Percentiles rank a stretch among this genome's conserved stretches.
Conservation (phyloP, 140 eudicot species). For the Erigeron philadelphicus region DNA sequence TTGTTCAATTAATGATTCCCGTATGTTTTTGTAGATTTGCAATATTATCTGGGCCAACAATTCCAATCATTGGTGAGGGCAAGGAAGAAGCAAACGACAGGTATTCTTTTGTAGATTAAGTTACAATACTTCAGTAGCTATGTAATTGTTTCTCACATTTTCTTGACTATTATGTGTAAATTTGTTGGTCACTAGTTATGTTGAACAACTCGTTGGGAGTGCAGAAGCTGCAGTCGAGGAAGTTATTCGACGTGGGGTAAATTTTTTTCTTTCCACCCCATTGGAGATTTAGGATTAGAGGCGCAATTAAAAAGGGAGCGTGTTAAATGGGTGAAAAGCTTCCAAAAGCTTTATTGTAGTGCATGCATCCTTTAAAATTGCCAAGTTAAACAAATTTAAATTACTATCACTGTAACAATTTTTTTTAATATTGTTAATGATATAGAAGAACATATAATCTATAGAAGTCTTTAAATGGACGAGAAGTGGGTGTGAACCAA, state of each 20-base stretch:
- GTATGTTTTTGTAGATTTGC: conserved; percentile 58
- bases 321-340: no score
- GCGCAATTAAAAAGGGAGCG: no score
- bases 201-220: conserved; percentile 93
- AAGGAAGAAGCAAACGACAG: conserved; percentile 93
- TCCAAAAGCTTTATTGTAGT: no score
- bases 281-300: background rate
- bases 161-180: background rate
- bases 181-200: conserved; percentile 48
- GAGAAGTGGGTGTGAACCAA: conserved; percentile 5
- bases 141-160: conserved; percentile 16
- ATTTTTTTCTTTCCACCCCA: background rate
- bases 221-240: conserved; percentile 99
- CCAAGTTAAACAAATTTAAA: no score
- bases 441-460: no score
- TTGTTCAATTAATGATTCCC: background rate
- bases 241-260: conserved; percentile 89
- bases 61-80: conserved; percentile 98
- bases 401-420: no score
- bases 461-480: background rate
- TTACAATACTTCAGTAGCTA: conserved; percentile 9
- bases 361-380: no score
- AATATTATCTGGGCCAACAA: conserved; percentile 89
- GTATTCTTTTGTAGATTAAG: conserved; percentile 25
- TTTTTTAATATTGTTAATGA: no score